Evolutionary conservation across 139 green algal species (phyloP).

Genomic region (Picochlorum costavermella): DNA sequence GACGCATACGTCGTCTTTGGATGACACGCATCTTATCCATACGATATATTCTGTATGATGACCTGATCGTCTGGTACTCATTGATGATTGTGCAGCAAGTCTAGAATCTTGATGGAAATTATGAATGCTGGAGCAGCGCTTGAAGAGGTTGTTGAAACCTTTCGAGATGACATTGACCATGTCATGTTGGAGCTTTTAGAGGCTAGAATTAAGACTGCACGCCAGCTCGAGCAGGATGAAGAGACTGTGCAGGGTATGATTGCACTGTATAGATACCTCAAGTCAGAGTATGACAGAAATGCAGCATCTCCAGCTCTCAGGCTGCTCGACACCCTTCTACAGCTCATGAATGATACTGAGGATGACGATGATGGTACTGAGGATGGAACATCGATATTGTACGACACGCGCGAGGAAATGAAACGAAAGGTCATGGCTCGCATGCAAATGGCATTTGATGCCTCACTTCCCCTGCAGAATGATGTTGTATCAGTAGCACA

Average conservation of each 20-base stretch:
- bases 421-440: background rate
- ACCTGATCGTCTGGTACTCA: too few relatives aligned
- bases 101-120: slow-evolving; percentile 12
- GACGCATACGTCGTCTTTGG: too few relatives aligned
- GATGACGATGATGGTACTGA: too few relatives aligned
- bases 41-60: too few relatives aligned
- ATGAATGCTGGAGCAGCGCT: slow-evolving; percentile 4
- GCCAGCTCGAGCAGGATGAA: background rate
- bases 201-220: background rate
- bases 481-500: slow-evolving; percentile 6
- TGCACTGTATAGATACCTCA: background rate
- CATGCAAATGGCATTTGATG: slow-evolving; percentile 2
- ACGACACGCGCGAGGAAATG: background rate
- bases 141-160: background rate
- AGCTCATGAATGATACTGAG: background rate
- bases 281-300: slow-evolving; percentile 10
- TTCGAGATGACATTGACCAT: slow-evolving; percentile 7
- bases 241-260: slow-evolving; percentile 1
- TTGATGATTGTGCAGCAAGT: background rate
- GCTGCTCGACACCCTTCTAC: slow-evolving; percentile 5
- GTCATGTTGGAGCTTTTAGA: slow-evolving; percentile 9
- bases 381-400: too few relatives aligned
- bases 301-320: slow-evolving; percentile 6
- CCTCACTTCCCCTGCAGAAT: background rate
- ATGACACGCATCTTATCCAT: too few relatives aligned